Evolutionary conservation across 2,329 filamentous ascomycete genomes (phyloP).

Genomic region (Penicillium thymicola): DNA sequence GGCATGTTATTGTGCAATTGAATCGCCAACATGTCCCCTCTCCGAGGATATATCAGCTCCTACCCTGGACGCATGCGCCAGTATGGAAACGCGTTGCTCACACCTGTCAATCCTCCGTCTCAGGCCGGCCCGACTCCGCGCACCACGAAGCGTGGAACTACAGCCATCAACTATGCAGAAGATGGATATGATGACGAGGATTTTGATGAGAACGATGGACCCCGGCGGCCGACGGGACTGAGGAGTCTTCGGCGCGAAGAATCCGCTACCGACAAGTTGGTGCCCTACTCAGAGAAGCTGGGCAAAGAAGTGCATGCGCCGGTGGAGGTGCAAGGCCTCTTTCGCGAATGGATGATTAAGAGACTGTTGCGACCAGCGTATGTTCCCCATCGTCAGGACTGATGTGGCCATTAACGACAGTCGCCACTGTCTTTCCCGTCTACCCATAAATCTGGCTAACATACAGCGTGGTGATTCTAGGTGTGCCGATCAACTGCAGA

Average conservation of each 20-base stretch:
- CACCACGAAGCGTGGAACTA: constrained; percentile 96
- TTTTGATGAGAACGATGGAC: constrained; percentile 63
- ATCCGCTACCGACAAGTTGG: constrained; percentile 58
- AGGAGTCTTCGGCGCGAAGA: constrained; percentile 80
- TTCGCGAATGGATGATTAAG: constrained; percentile 93
- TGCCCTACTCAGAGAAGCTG: constrained; percentile 65
- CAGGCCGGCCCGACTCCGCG: constrained; percentile 66
- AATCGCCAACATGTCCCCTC: constrained; percentile 52
- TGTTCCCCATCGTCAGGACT: constrained; percentile 19
- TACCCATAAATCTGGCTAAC: constrained; percentile 9
- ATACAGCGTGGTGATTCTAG: constrained; percentile 19
- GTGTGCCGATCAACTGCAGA: constrained; percentile 59
- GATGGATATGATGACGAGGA: constrained; percentile 82
- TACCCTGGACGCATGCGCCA: constrained; percentile 87
- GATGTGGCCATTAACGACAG: neutral
- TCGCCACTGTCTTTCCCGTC: constrained; percentile 7
- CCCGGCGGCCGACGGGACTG: constrained; percentile 70
- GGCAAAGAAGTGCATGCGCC: constrained; percentile 78
- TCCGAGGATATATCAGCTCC: constrained; percentile 84
- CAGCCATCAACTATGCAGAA: constrained; percentile 95
- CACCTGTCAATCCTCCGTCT: constrained; percentile 72
- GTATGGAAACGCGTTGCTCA: constrained; percentile 88
- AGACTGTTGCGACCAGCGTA: constrained; percentile 48
- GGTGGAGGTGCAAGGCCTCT: constrained; percentile 83
- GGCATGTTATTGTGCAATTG: constrained; percentile 36